These are phyloP conservation scores for Aspergillus incahuasiensis DNA, from an alignment of 495 filamentous ascomycete genomes.

Conservation along the genomic window DNA sequence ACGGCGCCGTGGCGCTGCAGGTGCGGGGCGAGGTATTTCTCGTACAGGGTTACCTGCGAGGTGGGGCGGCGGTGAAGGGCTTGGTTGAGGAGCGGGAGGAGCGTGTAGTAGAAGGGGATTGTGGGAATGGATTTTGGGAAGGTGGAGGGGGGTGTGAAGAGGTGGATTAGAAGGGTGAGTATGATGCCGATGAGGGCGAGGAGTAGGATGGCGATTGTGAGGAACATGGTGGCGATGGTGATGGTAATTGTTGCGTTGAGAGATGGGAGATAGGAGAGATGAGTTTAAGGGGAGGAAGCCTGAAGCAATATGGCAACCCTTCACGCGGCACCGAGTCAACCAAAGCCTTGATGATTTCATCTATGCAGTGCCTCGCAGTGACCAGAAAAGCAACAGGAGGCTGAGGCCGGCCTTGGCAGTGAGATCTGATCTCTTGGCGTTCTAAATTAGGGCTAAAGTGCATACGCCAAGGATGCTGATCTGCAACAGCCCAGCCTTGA, in stretches of 20 bases:
- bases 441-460: too few species aligned
- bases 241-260: not conserved
- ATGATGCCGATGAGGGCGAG: not conserved
- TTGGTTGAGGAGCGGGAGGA: constrained; percentile 14
- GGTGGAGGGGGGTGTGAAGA: constrained; percentile 8
- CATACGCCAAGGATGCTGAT: too few species aligned
- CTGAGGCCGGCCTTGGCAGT: too few species aligned
- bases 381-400: not conserved
- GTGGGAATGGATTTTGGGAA: constrained; percentile 15
- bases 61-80: not conserved
- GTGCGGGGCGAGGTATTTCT: constrained; percentile 12
- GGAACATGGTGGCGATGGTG: not conserved
- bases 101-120: constrained; percentile 19
- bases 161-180: not conserved
- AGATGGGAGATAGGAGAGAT: not conserved
- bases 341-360: too few species aligned
- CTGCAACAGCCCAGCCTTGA: too few species aligned
- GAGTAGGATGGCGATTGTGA: not conserved
- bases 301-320: too few species aligned
- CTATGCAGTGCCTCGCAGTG: too few species aligned
- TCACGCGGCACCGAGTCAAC: too few species aligned
- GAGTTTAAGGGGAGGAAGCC: too few species aligned
- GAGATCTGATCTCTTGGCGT: too few species aligned
- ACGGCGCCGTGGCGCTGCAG: constrained; percentile 30
- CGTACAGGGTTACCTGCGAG: constrained; percentile 18